Percentiles rank a stretch among this genome's conserved stretches.
phyloP scores from a whole-genome alignment of 495 filamentous ascomycete species.

The Aspergillus sclerotiicarbonarius region DNA sequence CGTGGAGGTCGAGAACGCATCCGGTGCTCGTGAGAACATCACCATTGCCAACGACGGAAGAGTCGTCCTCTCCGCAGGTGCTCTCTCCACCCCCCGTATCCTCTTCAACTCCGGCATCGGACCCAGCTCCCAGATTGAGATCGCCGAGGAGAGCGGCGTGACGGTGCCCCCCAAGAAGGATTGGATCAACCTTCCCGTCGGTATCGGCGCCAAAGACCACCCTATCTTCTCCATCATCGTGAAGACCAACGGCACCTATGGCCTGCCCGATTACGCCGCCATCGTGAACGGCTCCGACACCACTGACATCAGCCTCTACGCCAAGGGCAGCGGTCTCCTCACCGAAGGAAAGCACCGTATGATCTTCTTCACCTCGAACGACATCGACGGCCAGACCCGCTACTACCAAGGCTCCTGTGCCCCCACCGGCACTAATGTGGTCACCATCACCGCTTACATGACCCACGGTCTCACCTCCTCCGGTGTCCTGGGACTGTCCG shows the following conservation, averaged over 20 bases:
- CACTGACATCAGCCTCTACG: constrained; percentile 47
- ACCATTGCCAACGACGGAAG: constrained; percentile 59
- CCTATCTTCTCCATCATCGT: constrained; percentile 65
- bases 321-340: constrained; percentile 57
- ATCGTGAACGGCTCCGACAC: constrained; percentile 52
- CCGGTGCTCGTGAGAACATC: constrained; percentile 58
- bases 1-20: constrained; percentile 62
- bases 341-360: constrained; percentile 66
- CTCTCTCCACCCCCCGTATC: constrained; percentile 72
- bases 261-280: constrained; percentile 63
- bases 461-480: constrained; percentile 45
- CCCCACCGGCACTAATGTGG: constrained; percentile 20
- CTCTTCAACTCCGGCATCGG: constrained; percentile 67
- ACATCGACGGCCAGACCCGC: constrained; percentile 24
- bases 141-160: constrained; percentile 49
- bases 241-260: constrained; percentile 59
- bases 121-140: constrained; percentile 56
- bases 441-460: constrained; percentile 39
- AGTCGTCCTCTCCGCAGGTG: constrained; percentile 67
- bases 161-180: constrained; percentile 53
- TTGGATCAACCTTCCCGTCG: constrained; percentile 75
- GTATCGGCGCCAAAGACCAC: constrained; percentile 72
- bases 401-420: constrained; percentile 36
- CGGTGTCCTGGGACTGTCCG: constrained; percentile 60
- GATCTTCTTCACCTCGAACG: constrained; percentile 30